phyloP scores from a whole-genome alignment of 2,329 filamentous ascomycete species.

The Samsoniella hepiali region DNA sequence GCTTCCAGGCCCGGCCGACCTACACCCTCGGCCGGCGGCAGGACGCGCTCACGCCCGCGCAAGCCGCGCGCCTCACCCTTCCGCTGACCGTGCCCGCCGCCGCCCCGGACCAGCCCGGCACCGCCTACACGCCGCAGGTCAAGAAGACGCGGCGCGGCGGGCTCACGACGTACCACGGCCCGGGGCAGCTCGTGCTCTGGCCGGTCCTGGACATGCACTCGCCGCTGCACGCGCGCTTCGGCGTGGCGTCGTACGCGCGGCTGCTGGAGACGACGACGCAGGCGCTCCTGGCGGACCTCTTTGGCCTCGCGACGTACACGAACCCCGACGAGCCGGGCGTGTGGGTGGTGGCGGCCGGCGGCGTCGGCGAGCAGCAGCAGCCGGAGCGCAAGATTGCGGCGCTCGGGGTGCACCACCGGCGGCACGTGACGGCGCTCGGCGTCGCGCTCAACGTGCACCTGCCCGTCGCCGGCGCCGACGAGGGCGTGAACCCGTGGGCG shows the following conservation, averaged over 20 bases:
- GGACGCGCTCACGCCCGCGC: constrained; percentile 42
- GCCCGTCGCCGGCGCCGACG: constrained; percentile 41
- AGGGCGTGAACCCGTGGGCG: constrained; percentile 49
- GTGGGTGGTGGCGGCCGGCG: constrained; percentile 53
- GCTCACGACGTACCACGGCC: constrained; percentile 91
- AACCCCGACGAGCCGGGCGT: constrained; percentile 79
- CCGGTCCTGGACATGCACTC: constrained; percentile 78
- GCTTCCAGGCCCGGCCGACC: constrained; percentile 77
- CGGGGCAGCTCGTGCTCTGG: constrained; percentile 90
- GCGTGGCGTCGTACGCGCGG: constrained; percentile 72
- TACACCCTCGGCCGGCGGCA: constrained; percentile 91
- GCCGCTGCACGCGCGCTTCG: constrained; percentile 53
- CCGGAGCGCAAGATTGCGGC: constrained; percentile 75
- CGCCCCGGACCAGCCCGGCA: constrained; percentile 24
- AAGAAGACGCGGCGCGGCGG: constrained; percentile 76
- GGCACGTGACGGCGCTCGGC: constrained; percentile 81
- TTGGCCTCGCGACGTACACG: constrained; percentile 56
- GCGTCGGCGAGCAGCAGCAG: constrained; percentile 32
- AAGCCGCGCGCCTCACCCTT: constrained; percentile 43
- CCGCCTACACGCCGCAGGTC: constrained; percentile 54
- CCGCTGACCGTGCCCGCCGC: constrained; percentile 38
- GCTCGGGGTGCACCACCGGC: constrained; percentile 83
- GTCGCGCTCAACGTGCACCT: constrained; percentile 75
- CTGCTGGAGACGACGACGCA: constrained; percentile 76
- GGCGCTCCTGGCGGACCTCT: constrained; percentile 53